phyloP scores from a whole-genome alignment of 768 basidiomycete genomes.

The Pleurotus citrinopileatus region DNA sequence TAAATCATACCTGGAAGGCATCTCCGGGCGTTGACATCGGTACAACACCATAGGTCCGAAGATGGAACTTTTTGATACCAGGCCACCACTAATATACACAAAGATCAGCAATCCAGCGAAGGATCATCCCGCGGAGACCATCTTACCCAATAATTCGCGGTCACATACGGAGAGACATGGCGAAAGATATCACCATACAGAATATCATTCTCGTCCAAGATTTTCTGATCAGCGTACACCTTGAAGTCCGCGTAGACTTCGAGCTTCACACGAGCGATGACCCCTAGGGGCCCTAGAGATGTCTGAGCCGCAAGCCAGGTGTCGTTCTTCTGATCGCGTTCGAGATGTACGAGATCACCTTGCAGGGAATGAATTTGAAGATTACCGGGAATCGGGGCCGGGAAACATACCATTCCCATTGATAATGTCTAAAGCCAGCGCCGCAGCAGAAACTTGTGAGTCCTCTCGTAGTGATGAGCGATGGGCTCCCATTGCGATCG shows the following conservation, averaged over 20 bases:
- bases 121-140: slow-evolving; percentile 6
- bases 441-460: slow-evolving; percentile 33
- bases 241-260: slow-evolving; percentile 31
- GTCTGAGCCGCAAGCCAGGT: slow-evolving; percentile 36
- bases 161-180: slow-evolving; percentile 33
- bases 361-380: not conserved
- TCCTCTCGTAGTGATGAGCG: slow-evolving; percentile 36
- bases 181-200: slow-evolving; percentile 29
- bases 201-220: slow-evolving; percentile 27
- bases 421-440: slow-evolving; percentile 32
- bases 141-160: slow-evolving; percentile 35
- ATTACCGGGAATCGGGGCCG: not conserved
- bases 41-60: slow-evolving; percentile 32
- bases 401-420: slow-evolving; percentile 27
- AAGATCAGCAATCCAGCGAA: not conserved
- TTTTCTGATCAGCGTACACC: slow-evolving; percentile 33
- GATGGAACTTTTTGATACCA: slow-evolving; percentile 33
- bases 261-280: slow-evolving; percentile 31
- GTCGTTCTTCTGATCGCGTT: slow-evolving; percentile 26
- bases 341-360: slow-evolving; percentile 33
- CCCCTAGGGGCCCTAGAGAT: slow-evolving; percentile 33
- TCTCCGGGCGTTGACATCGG: slow-evolving; percentile 23
- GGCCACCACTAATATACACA: slow-evolving; percentile 31
- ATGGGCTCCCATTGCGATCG: slow-evolving; percentile 37
- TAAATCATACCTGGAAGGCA: slow-evolving; percentile 29